Conservation (phyloP, 352 stramenopile genomes). For the Pythium grandisporangium region DNA sequence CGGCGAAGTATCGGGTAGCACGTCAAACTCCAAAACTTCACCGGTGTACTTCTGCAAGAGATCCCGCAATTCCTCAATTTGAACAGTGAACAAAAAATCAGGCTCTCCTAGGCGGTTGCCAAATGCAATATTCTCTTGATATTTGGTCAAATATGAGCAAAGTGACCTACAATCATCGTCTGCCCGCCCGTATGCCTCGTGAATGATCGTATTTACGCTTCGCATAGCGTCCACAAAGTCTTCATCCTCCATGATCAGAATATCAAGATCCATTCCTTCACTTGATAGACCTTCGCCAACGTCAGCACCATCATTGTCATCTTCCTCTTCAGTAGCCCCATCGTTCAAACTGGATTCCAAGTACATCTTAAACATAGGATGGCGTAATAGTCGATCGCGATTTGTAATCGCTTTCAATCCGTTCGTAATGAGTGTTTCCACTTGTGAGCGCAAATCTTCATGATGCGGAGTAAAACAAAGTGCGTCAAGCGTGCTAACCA, state of each 20-base stretch:
- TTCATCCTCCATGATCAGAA: slow-evolving; percentile 68
- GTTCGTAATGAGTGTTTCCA: slow-evolving; percentile 62
- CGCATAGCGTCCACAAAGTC: slow-evolving; percentile 50
- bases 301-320: slow-evolving; percentile 21
- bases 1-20: slow-evolving; percentile 25
- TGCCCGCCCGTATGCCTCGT: slow-evolving; percentile 40
- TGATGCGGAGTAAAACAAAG: slow-evolving; percentile 40
- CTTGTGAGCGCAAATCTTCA: slow-evolving; percentile 48
- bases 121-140: slow-evolving; percentile 61
- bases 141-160: slow-evolving; percentile 63
- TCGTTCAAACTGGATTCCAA: slow-evolving; percentile 47
- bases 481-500: slow-evolving; percentile 12
- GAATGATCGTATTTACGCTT: slow-evolving; percentile 33
- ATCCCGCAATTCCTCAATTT: slow-evolving; percentile 53
- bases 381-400: slow-evolving; percentile 45
- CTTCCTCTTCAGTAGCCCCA: slow-evolving; percentile 18
- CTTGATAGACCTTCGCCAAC: slow-evolving; percentile 15
- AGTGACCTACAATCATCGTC: slow-evolving; percentile 52
- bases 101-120: slow-evolving; percentile 27
- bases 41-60: slow-evolving; percentile 55
- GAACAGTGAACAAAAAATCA: slow-evolving; percentile 7
- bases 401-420: slow-evolving; percentile 59
- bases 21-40: slow-evolving; percentile 43
- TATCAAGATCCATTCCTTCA: slow-evolving; percentile 60
- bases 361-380: slow-evolving; percentile 59